phyloP scores from a whole-genome alignment of 805 yeast genomes.

The Candida saitoana region DNA sequence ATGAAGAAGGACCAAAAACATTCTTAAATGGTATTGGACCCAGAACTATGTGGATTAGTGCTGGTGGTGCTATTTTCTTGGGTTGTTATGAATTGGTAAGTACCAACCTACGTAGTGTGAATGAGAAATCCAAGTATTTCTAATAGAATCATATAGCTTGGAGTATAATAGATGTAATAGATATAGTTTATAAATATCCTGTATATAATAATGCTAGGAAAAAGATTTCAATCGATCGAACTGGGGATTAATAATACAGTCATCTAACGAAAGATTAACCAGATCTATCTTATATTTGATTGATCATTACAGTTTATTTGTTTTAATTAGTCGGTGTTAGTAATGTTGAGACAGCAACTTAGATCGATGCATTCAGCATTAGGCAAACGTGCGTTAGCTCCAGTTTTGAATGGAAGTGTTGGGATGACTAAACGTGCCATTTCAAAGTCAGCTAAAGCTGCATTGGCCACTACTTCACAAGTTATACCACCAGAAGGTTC shows the following conservation, averaged over 20 bases:
- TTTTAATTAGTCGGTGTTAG: background rate
- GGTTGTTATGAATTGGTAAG: conserved; percentile 84
- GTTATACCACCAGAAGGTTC: conserved; percentile 46
- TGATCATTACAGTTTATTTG: too few species aligned
- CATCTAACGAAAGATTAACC: too few species aligned
- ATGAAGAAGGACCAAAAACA: conserved; percentile 69
- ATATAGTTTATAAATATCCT: too few species aligned
- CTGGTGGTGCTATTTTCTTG: conserved; percentile 95
- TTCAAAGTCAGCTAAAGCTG: background rate
- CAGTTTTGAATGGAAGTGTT: background rate
- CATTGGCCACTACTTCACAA: conserved; percentile 11
- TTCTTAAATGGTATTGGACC: conserved; percentile 90
- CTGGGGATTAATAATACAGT: background rate
- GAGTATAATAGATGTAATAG: background rate
- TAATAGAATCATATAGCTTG: too few species aligned
- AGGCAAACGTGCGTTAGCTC: background rate
- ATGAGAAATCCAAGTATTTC: background rate
- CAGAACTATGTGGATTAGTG: conserved; percentile 94
- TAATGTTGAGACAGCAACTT: conserved; percentile 3
- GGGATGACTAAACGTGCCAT: background rate
- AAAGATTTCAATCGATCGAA: background rate
- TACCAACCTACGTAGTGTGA: conserved; percentile 21
- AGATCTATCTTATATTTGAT: too few species aligned
- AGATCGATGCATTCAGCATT: background rate
- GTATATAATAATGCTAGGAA: too few species aligned